Conservation (phyloP, 2,329 filamentous ascomycete species). For the Pezicula rhizophila region DNA sequence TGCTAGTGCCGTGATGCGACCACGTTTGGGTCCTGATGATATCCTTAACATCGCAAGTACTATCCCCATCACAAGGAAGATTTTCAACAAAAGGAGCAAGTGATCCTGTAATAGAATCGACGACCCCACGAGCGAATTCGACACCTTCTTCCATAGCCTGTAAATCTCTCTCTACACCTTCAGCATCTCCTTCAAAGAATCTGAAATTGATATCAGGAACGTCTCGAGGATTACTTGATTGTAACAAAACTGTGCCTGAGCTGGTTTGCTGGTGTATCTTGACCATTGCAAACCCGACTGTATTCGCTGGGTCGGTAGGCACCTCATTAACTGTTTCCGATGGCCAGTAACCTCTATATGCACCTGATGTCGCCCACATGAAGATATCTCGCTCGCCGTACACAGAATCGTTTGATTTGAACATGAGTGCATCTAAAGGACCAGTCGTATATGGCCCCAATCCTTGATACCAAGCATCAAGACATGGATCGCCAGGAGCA, state of each 20-base stretch:
- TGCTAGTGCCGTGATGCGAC: slow-evolving; percentile 51
- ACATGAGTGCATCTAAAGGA: slow-evolving; percentile 35
- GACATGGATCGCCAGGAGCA: slow-evolving; percentile 31
- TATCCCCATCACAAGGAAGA: slow-evolving; percentile 31
- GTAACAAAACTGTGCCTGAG: slow-evolving; percentile 55
- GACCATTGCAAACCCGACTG: background rate
- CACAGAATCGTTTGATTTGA: slow-evolving; percentile 28
- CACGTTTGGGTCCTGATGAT: slow-evolving; percentile 44
- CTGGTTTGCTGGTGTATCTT: slow-evolving; percentile 58
- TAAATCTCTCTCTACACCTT: slow-evolving; percentile 7
- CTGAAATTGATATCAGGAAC: slow-evolving; percentile 57
- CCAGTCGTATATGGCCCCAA: slow-evolving; percentile 37
- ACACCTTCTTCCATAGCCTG: slow-evolving; percentile 14
- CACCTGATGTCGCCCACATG: slow-evolving; percentile 21
- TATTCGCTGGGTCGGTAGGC: slow-evolving; percentile 23
- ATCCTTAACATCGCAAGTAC: slow-evolving; percentile 29
- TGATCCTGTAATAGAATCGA: slow-evolving; percentile 34
- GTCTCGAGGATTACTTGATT: slow-evolving; percentile 56
- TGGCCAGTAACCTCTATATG: slow-evolving; percentile 36
- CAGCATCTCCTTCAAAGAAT: slow-evolving; percentile 37
- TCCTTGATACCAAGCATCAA: slow-evolving; percentile 23
- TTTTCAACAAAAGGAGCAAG: slow-evolving; percentile 32
- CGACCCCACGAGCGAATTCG: slow-evolving; percentile 19
- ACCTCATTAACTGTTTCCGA: slow-evolving; percentile 28
- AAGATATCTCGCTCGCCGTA: slow-evolving; percentile 32